Evolutionary conservation across 2,329 filamentous ascomycete species (phyloP), one percentile per base, ranked within the genome.

Genomic region (Tolypocladium nubicola): DNA sequence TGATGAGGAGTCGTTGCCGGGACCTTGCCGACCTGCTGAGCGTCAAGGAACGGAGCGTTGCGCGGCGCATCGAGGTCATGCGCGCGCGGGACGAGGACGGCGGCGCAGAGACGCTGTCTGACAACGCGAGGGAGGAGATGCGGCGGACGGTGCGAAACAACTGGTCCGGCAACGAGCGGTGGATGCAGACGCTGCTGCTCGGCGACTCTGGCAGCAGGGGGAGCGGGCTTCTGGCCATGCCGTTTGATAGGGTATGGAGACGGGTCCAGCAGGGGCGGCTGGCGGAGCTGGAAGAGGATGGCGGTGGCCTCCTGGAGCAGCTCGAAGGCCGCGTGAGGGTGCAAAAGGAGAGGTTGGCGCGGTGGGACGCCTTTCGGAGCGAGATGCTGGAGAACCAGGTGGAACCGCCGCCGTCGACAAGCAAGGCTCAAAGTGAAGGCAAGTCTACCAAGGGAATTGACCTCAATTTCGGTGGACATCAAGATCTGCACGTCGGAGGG

Each of bases 111-210:
- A 66, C 71, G 33, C 61, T 77, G 8, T 70, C 78, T 0, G 72
- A 77, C 13, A 71, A 77, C 43, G 68, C 73, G 4, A 76, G 73
- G 50, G 62, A 70, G 0, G 74, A 82, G 43, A 73, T 90, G 57
- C 79, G 85, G 63, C 81, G 80, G 47, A 77, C 80, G 2, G 73
- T 91, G 37, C 78, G 80, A 40, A 84, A 85, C 60, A 89, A 90
- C 62, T 96, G 91, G 91, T 78, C 88, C 16, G 91, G 90, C 2
- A 84, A 86, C 65, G 82, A 86, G 59, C 80, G 83, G 57, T 93
- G 90, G 86, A 79, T 89, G 64, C 81, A 89, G 53, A 77, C 83
- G 2, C 73, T 96, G 23, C 68, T 94, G 0, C 78, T 86, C 54
- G 89, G 89, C 2, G 86, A 89, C 52, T 75, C 76, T 23, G 75